Evolutionary conservation across 257 asterid species (phyloP).

Genomic region (Nicotiana otophora): DNA sequence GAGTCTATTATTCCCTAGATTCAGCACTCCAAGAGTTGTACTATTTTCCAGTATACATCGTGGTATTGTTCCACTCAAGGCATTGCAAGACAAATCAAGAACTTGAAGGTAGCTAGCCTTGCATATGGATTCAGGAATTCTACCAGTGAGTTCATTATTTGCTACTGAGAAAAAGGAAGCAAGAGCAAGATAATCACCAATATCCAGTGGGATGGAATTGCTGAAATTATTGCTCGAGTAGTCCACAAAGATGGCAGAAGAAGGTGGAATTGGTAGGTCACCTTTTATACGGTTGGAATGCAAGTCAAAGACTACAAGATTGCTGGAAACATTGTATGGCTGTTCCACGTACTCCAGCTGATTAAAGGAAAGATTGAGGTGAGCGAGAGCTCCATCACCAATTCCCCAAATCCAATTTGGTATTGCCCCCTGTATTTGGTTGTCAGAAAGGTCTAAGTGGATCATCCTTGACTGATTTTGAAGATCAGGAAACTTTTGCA

Average conservation of each 20-base stretch:
- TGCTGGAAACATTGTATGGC: constrained; percentile 18
- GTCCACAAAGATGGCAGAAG: constrained; percentile 25
- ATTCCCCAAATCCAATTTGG: constrained; percentile 58
- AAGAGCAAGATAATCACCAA: constrained; percentile 11
- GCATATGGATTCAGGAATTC: constrained; percentile 45
- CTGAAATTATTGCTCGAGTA: constrained; percentile 44
- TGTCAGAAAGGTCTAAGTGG: constrained; percentile 44
- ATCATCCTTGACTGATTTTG: constrained; percentile 12
- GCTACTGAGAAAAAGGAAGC: constrained; percentile 28
- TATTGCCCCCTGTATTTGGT: constrained; percentile 31
- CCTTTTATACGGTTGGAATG: constrained; percentile 27
- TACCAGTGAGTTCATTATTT: constrained; percentile 29
- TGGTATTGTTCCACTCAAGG: constrained; percentile 33
- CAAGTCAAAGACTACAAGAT: constrained; percentile 27
- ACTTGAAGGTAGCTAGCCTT: constrained; percentile 16
- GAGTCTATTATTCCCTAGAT: constrained; percentile 30
- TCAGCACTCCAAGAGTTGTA: constrained; percentile 18
- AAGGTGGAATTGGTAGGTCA: constrained; percentile 27
- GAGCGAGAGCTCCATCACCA: constrained; percentile 12
- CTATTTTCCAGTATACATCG: constrained; percentile 16
- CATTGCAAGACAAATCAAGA: constrained; percentile 41
- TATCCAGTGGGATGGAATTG: constrained; percentile 24
- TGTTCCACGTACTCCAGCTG: constrained; percentile 26
- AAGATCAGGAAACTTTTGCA: constrained; percentile 33
- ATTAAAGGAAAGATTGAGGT: constrained; percentile 46